Evolutionary conservation across 2,329 filamentous ascomycete species (phyloP).

Genomic region (Talaromyces sp.): DNA sequence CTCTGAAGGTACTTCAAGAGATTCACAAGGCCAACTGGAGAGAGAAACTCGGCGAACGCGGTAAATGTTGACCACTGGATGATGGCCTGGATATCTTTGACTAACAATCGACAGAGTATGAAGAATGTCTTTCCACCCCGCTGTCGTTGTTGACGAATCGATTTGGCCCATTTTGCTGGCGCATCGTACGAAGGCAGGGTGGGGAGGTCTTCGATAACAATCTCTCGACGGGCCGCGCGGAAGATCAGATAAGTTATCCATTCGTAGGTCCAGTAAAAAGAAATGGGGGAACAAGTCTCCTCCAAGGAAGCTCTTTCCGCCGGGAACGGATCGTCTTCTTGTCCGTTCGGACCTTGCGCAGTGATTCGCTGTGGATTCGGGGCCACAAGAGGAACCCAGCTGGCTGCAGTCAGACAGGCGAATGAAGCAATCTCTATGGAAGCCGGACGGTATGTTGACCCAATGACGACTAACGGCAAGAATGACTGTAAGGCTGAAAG

Average conservation of each 20-base stretch:
- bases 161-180: conserved; percentile 20
- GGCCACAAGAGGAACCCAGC: conserved; percentile 13
- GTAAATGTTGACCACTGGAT: conserved; percentile 20
- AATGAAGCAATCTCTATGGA: conserved; percentile 14
- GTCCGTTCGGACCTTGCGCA: conserved; percentile 14
- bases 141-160: conserved; percentile 19
- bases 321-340: neutral
- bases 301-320: conserved; percentile 19
- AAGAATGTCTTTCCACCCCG: conserved; percentile 23
- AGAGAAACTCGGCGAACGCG: conserved; percentile 42
- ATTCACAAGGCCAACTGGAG: conserved; percentile 50
- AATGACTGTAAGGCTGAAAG: conserved; percentile 18
- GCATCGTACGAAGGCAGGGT: conserved; percentile 25
- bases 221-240: conserved; percentile 21
- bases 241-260: conserved; percentile 28
- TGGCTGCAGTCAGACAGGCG: conserved; percentile 13
- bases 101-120: conserved; percentile 20
- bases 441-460: conserved; percentile 13
- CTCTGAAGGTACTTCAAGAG: conserved; percentile 48
- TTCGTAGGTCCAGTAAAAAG: conserved; percentile 27
- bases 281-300: conserved; percentile 28
- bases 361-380: conserved; percentile 16
- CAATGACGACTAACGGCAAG: conserved; percentile 20
- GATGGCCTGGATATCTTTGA: conserved; percentile 21
- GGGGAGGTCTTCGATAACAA: conserved; percentile 28